Evolutionary conservation across 805 yeast species (phyloP), one percentile per base, ranked within the genome.

Genomic region (Lachancea thermotolerans): DNA sequence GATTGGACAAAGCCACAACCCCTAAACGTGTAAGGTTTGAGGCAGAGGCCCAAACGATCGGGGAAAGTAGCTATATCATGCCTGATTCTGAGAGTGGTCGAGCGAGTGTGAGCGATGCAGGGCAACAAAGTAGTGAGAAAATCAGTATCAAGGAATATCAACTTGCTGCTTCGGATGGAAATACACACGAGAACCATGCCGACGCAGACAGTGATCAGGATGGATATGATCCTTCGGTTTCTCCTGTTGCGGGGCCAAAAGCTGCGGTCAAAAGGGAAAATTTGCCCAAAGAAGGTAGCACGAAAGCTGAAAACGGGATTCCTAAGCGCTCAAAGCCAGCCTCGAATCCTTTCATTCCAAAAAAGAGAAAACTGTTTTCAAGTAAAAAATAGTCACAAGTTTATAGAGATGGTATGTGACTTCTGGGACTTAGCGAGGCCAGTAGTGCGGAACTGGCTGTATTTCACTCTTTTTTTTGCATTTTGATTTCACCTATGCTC

Each of bases 331-430:
- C 41, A 2, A 3, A 33, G 11, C 14, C 29, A 9, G 27, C 21
- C 28, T 11, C 39, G 16, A 52, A 35, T 27, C 60, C 56, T 21
- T 59, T 59, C 32, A 58, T 59, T 21, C 62, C 61, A 9, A 58
- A 51, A 41, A 56, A 46, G 39, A 55, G 47, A 39, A 53, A 43
- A 15, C 52, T 44, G 25, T 51, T 38, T 30, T 35, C 35, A 3
- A 12, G 28, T 10, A 39, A 21, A 39, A 37, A 32, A 35, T 44
- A 37, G 37, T 21, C 25, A 17, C 18, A 15, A 42, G 21, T 38
- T 32, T 12, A 35, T 41, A 34, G 25, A 21, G 25, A 21, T 21
- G 25, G 25, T 21, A 21, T 21, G 25, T 21, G 25, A 21, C 25
- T 21, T 21, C 7, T 21, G 4, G 25, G 25, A 21, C 7, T 21